These are phyloP conservation scores for Cornus florida DNA, from an alignment of 148 eudicot genomes.

Conservation along the genomic window DNA sequence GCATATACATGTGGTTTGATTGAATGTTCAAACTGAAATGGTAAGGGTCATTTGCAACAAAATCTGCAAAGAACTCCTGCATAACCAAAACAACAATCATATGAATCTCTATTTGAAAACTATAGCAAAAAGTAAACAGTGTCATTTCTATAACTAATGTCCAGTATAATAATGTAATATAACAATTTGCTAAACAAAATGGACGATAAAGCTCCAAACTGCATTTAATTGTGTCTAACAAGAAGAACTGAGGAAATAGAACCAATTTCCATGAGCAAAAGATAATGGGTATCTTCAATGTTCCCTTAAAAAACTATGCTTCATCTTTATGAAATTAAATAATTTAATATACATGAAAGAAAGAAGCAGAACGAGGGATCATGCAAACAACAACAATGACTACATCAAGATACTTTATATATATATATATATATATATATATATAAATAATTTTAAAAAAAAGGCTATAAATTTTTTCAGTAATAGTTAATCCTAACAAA, in stretches of 20 bases:
- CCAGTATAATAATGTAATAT: neutral
- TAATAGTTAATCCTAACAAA: neutral
- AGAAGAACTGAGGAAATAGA: neutral
- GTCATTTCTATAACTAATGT: neutral
- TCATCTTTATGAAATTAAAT: neutral
- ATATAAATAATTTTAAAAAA: too few species aligned
- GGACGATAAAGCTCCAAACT: neutral
- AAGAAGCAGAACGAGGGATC: neutral
- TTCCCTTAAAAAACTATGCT: neutral
- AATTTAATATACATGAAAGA: neutral
- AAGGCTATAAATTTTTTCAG: neutral
- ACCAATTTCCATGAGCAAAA: neutral
- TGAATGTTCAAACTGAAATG: constrained; percentile 78
- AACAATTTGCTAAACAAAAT: neutral
- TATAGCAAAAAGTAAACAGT: neutral
- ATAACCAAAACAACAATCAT: constrained; percentile 10
- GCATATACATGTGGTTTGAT: constrained; percentile 85
- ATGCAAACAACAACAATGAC: neutral
- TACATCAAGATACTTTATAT: neutral
- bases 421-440: too few species aligned
- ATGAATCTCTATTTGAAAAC: neutral
- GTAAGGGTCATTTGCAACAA: constrained; percentile 80
- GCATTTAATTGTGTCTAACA: neutral
- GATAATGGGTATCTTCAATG: neutral
- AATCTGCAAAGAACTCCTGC: constrained; percentile 96